These are phyloP conservation scores for Triticum timopheevii DNA, from an alignment of 176 grass and related monocot genomes.

Conservation along the genomic window DNA sequence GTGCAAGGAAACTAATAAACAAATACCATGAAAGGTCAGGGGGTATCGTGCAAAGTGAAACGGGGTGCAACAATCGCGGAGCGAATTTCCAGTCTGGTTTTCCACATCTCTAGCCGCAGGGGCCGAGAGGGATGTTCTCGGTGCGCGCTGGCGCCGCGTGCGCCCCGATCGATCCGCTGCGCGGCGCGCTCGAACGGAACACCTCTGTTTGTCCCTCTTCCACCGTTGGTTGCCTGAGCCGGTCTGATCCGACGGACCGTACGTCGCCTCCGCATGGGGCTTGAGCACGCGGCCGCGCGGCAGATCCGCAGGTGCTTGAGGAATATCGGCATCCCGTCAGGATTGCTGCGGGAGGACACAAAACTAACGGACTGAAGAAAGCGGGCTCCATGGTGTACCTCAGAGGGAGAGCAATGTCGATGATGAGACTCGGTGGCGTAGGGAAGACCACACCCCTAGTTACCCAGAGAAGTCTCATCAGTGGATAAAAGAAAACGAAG, in stretches of 20 bases:
- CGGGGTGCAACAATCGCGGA: neutral
- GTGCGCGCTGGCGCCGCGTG: conserved; percentile 32
- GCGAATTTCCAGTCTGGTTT: conserved; percentile 32
- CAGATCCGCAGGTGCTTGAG: conserved; percentile 18
- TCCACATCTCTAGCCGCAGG: neutral
- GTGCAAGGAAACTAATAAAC: neutral
- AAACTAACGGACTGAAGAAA: neutral
- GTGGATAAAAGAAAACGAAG: no score
- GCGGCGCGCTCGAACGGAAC: neutral
- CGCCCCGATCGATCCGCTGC: conserved; percentile 13
- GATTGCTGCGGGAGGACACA: neutral
- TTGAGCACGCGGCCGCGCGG: neutral
- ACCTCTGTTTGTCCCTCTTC: rapidly evolving
- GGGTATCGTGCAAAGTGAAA: neutral
- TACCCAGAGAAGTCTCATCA: neutral
- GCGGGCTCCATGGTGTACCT: neutral
- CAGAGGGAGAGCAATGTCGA: neutral
- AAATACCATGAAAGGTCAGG: neutral
- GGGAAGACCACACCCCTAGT: neutral
- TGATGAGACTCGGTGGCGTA: neutral
- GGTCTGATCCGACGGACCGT: neutral
- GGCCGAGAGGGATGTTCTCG: conserved; percentile 34
- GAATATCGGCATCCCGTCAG: conserved; percentile 6
- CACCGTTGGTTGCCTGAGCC: neutral
- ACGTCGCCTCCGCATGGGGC: rapidly evolving